Percentiles rank a stretch among this genome's conserved stretches.
Evolutionary conservation across 441 rosid species (phyloP).

Genomic region (Macaranga tanarius): DNA sequence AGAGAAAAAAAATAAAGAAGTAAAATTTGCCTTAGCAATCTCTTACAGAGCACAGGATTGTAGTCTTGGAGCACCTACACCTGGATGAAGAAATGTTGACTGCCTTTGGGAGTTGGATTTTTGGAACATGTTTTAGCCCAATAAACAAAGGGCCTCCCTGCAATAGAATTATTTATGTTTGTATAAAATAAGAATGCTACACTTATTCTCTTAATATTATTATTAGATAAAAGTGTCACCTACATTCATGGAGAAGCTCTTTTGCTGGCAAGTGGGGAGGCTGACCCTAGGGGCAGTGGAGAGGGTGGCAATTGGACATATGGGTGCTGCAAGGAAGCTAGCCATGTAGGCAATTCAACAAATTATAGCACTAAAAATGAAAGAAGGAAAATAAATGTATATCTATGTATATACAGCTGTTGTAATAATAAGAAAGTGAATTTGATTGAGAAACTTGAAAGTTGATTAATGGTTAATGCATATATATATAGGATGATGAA

Average conservation of each 20-base stretch:
- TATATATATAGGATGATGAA: constrained; percentile 17
- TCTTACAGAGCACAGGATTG: constrained; percentile 55
- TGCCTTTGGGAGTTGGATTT: constrained; percentile 31
- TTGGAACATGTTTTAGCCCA: constrained; percentile 35
- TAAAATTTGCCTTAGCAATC: background rate
- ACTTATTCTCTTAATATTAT: background rate
- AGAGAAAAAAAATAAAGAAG: background rate
- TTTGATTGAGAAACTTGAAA: constrained; percentile 9
- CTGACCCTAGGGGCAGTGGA: constrained; percentile 22
- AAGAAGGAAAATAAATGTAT: background rate
- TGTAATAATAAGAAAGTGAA: background rate
- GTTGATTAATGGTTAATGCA: background rate
- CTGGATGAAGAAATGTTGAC: constrained; percentile 23
- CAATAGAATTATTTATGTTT: constrained; percentile 12
- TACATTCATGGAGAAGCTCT: constrained; percentile 38
- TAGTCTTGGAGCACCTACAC: constrained; percentile 34
- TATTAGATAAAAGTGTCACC: background rate
- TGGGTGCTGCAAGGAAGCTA: constrained; percentile 35
- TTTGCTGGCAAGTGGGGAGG: constrained; percentile 20
- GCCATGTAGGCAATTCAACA: constrained; percentile 31
- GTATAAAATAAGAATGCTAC: background rate
- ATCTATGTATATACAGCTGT: too few relatives aligned
- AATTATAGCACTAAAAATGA: background rate
- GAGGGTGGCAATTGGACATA: constrained; percentile 28
- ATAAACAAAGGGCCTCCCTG: constrained; percentile 38